Conservation (phyloP, 2,329 filamentous ascomycete genomes). For the Pseudogymnoascus destructans region DNA sequence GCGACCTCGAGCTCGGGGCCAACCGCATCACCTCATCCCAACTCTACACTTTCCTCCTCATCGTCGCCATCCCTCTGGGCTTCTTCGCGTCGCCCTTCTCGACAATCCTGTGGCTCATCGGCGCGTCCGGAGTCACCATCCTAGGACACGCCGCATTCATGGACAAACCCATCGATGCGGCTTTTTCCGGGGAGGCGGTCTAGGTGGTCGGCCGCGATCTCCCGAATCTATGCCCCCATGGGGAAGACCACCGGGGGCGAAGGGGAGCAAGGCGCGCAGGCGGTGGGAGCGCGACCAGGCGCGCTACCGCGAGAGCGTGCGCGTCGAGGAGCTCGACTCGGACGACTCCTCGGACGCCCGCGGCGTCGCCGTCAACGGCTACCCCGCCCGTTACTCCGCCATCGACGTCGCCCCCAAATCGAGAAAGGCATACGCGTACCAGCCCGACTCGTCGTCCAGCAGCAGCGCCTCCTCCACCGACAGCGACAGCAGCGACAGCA, state of each 20-base stretch:
- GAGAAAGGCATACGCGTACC: slow-evolving; percentile 10
- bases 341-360: slow-evolving; percentile 39
- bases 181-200: slow-evolving; percentile 99
- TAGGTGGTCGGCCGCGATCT: slow-evolving; percentile 99
- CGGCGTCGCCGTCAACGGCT: slow-evolving; percentile 42
- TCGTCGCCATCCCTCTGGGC: slow-evolving; percentile 72
- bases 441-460: neutral
- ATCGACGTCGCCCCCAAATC: slow-evolving; percentile 37
- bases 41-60: slow-evolving; percentile 78
- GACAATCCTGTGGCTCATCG: slow-evolving; percentile 89
- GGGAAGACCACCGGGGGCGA: slow-evolving; percentile 98
- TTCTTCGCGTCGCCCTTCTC: slow-evolving; percentile 73
- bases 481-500: slow-evolving; percentile 38
- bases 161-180: slow-evolving; percentile 99
- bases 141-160: slow-evolving; percentile 88
- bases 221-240: slow-evolving; percentile 83
- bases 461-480: neutral
- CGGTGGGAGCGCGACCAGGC: slow-evolving; percentile 36
- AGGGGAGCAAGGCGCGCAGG: slow-evolving; percentile 49
- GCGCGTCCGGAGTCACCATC: slow-evolving; percentile 85
- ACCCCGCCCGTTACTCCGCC: slow-evolving; percentile 48
- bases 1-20: slow-evolving; percentile 75
- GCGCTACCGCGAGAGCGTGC: slow-evolving; percentile 36
- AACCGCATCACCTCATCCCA: slow-evolving; percentile 79
- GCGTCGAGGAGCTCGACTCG: slow-evolving; percentile 54